Percentiles rank a stretch among this genome's conserved stretches.
These are phyloP conservation scores for Russula olivacea DNA, from an alignment of 768 basidiomycete species.

Conservation along the genomic window DNA sequence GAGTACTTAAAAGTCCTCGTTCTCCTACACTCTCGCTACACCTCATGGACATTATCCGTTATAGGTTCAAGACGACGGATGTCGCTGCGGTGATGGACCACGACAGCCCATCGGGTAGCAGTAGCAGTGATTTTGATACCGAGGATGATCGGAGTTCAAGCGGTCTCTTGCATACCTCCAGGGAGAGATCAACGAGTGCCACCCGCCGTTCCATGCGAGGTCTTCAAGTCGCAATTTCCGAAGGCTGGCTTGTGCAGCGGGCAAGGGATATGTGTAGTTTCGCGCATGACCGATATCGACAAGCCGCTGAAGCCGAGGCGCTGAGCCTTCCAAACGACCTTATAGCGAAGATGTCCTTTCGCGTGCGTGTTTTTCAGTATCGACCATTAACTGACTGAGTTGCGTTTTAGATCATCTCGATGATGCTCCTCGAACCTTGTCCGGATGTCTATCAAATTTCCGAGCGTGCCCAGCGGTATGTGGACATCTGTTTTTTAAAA, in stretches of 20 bases:
- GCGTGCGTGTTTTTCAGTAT: constrained; percentile 37
- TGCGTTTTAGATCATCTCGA: constrained; percentile 51
- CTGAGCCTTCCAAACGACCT: constrained; percentile 43
- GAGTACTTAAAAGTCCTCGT: constrained; percentile 26
- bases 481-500: neutral
- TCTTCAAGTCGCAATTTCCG: constrained; percentile 57
- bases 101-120: constrained; percentile 53
- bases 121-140: constrained; percentile 43
- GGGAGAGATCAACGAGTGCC: constrained; percentile 37
- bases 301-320: constrained; percentile 61
- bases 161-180: constrained; percentile 44
- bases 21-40: neutral
- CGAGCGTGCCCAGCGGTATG: constrained; percentile 59
- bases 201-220: constrained; percentile 58
- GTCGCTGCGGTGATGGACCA: constrained; percentile 69
- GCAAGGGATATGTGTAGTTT: constrained; percentile 75
- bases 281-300: constrained; percentile 67
- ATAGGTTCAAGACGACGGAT: constrained; percentile 67
- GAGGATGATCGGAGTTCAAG: constrained; percentile 48
- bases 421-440: constrained; percentile 60
- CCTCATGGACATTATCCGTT: constrained; percentile 2
- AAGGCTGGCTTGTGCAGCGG: constrained; percentile 69
- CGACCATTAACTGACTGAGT: neutral
- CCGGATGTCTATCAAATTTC: constrained; percentile 64
- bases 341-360: constrained; percentile 63